A percentile compares a stretch with the other conserved stretches of the same genome.
phyloP scores from a whole-genome alignment of 345 rosid species.

The Arabidopsis arenosa region DNA sequence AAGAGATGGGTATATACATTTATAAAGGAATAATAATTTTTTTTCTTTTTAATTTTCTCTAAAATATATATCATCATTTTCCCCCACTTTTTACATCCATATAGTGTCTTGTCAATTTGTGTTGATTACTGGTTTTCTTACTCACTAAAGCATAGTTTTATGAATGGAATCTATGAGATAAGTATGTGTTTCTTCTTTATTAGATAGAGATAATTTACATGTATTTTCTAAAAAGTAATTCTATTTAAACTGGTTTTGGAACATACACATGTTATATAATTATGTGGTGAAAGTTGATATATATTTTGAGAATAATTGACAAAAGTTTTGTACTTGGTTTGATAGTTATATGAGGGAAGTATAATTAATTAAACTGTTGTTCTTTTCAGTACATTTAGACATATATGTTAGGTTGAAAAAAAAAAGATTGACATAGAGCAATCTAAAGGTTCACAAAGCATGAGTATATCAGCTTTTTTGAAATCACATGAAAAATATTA shows the following conservation, averaged over 20 bases:
- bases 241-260: constrained; percentile 9
- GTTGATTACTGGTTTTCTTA: constrained; percentile 29
- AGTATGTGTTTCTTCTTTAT: constrained; percentile 27
- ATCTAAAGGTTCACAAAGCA: constrained; percentile 29
- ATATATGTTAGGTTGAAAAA: not conserved
- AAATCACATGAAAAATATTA: constrained; percentile 30
- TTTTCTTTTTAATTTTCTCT: not conserved
- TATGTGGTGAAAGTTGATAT: not conserved
- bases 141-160: constrained; percentile 38
- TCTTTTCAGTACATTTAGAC: constrained; percentile 20
- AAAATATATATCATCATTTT: constrained; percentile 2
- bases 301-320: constrained; percentile 11
- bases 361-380: not conserved
- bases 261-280: constrained; percentile 3
- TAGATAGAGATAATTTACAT: not conserved
- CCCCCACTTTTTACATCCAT: constrained; percentile 36
- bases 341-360: not conserved
- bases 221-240: constrained; percentile 6
- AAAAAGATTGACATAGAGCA: constrained; percentile 12
- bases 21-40: constrained; percentile 34
- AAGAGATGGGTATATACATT: constrained; percentile 47
- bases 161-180: constrained; percentile 26
- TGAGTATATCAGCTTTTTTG: constrained; percentile 33
- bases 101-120: constrained; percentile 39
- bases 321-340: constrained; percentile 32